Evolutionary conservation across 2,329 filamentous ascomycete species (phyloP), one percentile per base, ranked within the genome.

Genomic region (Stylonectria norvegica): DNA sequence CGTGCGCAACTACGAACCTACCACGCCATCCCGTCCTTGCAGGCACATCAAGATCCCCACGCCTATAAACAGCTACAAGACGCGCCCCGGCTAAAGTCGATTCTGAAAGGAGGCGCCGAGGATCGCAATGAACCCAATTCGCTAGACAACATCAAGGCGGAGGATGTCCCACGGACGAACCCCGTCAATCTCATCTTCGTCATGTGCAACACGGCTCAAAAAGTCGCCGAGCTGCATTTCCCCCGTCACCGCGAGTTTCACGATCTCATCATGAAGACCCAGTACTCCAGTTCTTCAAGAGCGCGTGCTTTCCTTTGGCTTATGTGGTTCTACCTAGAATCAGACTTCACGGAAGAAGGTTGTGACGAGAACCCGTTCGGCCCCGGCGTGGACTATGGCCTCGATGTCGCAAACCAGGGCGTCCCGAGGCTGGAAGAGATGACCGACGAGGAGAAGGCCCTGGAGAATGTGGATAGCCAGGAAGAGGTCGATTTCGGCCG

Each of bases 241-340:
- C 85, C 85, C 9, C 77, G 82, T 5, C 81, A 83, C 1, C 79
- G 84, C 51, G 93, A 98, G 64, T 97, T 98, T 63, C 95, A 96
- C 63, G 93, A 98, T 57, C 77, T 98, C 12, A 85, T 98, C 55
- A 97, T 97, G 90, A 84, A 88, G 59, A 83, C 84, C 2, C 85
- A 86, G 17, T 77, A 89, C 45, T 88, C 83, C 42, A 97, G 90
- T 64, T 69, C 74, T 52, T 95, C 88, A 47, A 80, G 93, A 48
- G 90, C 93, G 1, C 82, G 72, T 31, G 91, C 91, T 1, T 98
- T 98, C 55, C 69, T 98, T 15, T 98, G 93, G 93, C 72, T 98
- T 48, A 94, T 98, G 82, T 98, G 93, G 93, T 96, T 93, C 73
- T 97, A 98, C 60, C 76, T 98, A 14, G 93, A 98, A 63, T 95